These are phyloP conservation scores for Graphium sp. DNA, from an alignment of 2,329 filamentous ascomycete genomes.

Conservation along the genomic window DNA sequence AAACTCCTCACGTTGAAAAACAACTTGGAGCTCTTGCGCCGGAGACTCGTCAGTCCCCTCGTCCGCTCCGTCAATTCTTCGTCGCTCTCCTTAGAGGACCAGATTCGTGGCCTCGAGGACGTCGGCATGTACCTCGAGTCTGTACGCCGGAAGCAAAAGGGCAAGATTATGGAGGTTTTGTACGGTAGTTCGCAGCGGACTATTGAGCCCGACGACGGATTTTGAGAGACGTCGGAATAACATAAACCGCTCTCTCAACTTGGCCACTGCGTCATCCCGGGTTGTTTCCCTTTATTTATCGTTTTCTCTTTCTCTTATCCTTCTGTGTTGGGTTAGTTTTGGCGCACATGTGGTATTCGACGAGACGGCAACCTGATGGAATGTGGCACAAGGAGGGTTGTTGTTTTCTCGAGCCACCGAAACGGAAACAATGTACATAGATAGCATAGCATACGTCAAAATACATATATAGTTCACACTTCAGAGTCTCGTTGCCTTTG, in stretches of 20 bases:
- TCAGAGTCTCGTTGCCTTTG: too few species aligned
- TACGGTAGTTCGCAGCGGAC: constrained; percentile 34
- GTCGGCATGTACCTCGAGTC: constrained; percentile 64
- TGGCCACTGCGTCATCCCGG: too few species aligned
- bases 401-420: too few species aligned
- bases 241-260: too few species aligned
- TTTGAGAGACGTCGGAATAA: neutral
- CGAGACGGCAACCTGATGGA: too few species aligned
- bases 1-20: constrained; percentile 71
- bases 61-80: constrained; percentile 53
- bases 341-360: too few species aligned
- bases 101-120: constrained; percentile 67
- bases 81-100: constrained; percentile 63
- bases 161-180: constrained; percentile 64
- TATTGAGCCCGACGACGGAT: constrained; percentile 10
- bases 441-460: too few species aligned
- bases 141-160: constrained; percentile 65
- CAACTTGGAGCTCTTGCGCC: constrained; percentile 68
- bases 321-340: too few species aligned
- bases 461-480: too few species aligned
- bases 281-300: neutral
- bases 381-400: too few species aligned
- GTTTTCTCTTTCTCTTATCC: neutral
- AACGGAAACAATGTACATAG: too few species aligned
- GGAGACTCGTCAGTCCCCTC: constrained; percentile 71